Evolutionary conservation across 192 early-diverging fungal species (phyloP).

Genomic region (Kappamyces sp.): DNA sequence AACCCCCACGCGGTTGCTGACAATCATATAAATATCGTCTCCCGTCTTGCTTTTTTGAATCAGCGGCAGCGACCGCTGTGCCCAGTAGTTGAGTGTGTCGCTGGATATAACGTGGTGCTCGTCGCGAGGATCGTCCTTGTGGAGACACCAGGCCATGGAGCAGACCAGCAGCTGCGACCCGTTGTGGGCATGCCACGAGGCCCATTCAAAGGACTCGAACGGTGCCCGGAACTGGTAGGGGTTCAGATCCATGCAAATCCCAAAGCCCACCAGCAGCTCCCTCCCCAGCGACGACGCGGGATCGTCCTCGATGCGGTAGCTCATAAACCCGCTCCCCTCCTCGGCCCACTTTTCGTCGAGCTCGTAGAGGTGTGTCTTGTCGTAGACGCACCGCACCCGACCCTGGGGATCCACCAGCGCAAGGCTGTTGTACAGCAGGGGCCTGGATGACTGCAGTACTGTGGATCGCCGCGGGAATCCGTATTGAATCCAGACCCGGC

Average conservation of each 20-base stretch:
- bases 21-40: not conserved
- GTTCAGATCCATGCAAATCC: constrained; percentile 84
- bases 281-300: not conserved
- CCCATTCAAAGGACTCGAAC: constrained; percentile 67
- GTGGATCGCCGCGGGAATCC: not conserved
- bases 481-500: no score
- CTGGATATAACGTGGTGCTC: not conserved
- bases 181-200: constrained; percentile 49
- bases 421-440: constrained; percentile 51
- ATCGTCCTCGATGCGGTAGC: not conserved
- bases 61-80: constrained; percentile 21
- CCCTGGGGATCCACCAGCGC: constrained; percentile 51
- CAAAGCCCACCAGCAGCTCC: constrained; percentile 52
- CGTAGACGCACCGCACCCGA: constrained; percentile 51
- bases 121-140: constrained; percentile 9
- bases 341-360: constrained; percentile 72
- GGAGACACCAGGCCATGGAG: constrained; percentile 68
- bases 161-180: constrained; percentile 46
- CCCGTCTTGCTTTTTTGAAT: constrained; percentile 8
- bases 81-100: constrained; percentile 32
- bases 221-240: constrained; percentile 62
- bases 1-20: constrained; percentile 18
- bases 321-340: constrained; percentile 56
- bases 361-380: constrained; percentile 65
- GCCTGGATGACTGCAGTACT: constrained; percentile 16